These are phyloP conservation scores for Zymoseptoria brevis DNA, from an alignment of 2,329 filamentous ascomycete genomes.

Conservation along the genomic window DNA sequence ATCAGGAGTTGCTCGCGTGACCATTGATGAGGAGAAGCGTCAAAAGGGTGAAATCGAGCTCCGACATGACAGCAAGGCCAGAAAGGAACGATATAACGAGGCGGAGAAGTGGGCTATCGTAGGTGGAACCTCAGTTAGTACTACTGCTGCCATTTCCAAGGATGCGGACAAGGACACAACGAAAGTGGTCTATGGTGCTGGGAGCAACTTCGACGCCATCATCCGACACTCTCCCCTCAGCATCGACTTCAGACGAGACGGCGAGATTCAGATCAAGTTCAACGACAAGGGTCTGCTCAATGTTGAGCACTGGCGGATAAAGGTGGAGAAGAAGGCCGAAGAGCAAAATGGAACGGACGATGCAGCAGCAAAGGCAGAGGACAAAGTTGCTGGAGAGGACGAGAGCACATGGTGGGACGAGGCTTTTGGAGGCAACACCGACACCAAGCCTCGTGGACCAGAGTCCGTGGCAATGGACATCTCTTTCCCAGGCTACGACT, in stretches of 20 bases:
- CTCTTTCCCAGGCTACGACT: slow-evolving; percentile 80
- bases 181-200: slow-evolving; percentile 68
- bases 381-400: slow-evolving; percentile 49
- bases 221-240: slow-evolving; percentile 76
- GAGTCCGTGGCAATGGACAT: slow-evolving; percentile 90
- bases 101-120: slow-evolving; percentile 79
- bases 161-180: slow-evolving; percentile 62
- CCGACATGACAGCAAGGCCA: slow-evolving; percentile 70
- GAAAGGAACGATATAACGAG: slow-evolving; percentile 94
- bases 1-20: slow-evolving; percentile 79
- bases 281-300: slow-evolving; percentile 89
- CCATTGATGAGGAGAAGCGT: slow-evolving; percentile 83
- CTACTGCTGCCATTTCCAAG: slow-evolving; percentile 58
- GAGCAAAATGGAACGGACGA: slow-evolving; percentile 47
- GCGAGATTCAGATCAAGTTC: slow-evolving; percentile 72
- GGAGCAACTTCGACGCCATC: slow-evolving; percentile 68
- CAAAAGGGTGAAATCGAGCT: slow-evolving; percentile 83
- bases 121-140: slow-evolving; percentile 67
- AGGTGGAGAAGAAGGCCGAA: slow-evolving; percentile 60
- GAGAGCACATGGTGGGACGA: slow-evolving; percentile 98
- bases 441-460: slow-evolving; percentile 88
- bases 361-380: slow-evolving; percentile 32
- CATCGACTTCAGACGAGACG: slow-evolving; percentile 80
- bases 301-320: slow-evolving; percentile 88
- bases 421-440: slow-evolving; percentile 87